Conservation (phyloP, 345 rosid genomes). For the Triadica sebifera region DNA sequence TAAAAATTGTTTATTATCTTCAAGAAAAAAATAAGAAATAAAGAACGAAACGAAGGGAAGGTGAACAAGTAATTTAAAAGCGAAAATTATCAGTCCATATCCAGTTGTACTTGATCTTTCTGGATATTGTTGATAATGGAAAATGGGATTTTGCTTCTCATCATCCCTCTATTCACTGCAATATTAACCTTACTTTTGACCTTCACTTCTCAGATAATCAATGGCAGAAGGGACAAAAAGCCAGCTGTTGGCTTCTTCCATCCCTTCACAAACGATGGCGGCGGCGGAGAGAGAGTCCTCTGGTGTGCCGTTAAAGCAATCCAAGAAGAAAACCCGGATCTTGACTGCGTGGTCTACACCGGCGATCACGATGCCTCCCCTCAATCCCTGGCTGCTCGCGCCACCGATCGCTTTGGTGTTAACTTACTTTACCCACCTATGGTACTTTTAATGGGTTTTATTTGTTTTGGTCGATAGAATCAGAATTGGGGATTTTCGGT, state of each 20-base stretch:
- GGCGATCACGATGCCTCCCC: constrained; percentile 78
- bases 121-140: constrained; percentile 8
- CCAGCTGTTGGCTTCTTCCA: constrained; percentile 87
- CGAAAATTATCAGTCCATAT: no score
- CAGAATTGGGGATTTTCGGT: constrained; percentile 11
- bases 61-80: no score
- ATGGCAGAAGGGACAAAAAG: constrained; percentile 35
- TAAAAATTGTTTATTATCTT: no score
- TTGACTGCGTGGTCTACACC: constrained; percentile 65
- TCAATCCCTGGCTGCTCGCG: constrained; percentile 54
- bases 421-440: constrained; percentile 58
- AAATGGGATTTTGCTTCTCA: neutral
- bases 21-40: no score
- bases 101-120: no score
- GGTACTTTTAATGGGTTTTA: constrained; percentile 32
- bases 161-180: constrained; percentile 30
- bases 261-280: constrained; percentile 93
- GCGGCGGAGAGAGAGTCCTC: constrained; percentile 93
- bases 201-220: constrained; percentile 37
- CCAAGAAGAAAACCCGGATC: constrained; percentile 68
- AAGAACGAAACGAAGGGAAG: no score
- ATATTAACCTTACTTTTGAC: constrained; percentile 37
- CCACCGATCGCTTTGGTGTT: constrained; percentile 82
- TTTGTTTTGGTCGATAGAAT: neutral
- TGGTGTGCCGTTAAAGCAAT: constrained; percentile 96